phyloP scores from a whole-genome alignment of 305 asterid species.

The Fraxinus ornus region DNA sequence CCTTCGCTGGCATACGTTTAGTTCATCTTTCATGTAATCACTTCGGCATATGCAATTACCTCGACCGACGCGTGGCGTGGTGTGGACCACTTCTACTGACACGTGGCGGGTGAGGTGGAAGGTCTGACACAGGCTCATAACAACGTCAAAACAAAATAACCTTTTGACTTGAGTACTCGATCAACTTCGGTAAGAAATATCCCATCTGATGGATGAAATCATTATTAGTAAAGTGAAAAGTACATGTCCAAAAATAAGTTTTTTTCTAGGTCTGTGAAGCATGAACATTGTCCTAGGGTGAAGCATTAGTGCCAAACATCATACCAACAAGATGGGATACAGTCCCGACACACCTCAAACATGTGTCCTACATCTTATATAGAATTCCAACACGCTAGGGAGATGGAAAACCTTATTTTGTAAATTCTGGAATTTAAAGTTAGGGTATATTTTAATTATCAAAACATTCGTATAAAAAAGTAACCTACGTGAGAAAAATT shows the following conservation, averaged over 20 bases:
- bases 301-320: not conserved
- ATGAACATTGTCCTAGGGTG: not conserved
- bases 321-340: not conserved
- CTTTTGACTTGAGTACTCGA: slow-evolving; percentile 91
- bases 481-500: not conserved
- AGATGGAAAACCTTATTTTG: not conserved
- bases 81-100: no score
- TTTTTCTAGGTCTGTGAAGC: not conserved
- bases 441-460: not conserved
- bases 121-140: no score
- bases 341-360: not conserved
- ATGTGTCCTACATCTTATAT: not conserved
- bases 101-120: slow-evolving; percentile 29
- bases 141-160: slow-evolving; percentile 74
- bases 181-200: slow-evolving; percentile 81
- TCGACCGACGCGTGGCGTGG: no score
- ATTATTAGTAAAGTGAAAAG: slow-evolving; percentile 30
- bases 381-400: not conserved
- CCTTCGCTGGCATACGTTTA: no score
- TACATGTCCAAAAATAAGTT: not conserved
- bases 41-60: no score
- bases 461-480: not conserved
- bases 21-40: no score
- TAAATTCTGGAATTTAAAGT: not conserved
- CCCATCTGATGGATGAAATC: slow-evolving; percentile 63